Base-by-base conservation (phyloP, 192 early-diverging fungal genomes). In the Podila minutissima region DNA sequence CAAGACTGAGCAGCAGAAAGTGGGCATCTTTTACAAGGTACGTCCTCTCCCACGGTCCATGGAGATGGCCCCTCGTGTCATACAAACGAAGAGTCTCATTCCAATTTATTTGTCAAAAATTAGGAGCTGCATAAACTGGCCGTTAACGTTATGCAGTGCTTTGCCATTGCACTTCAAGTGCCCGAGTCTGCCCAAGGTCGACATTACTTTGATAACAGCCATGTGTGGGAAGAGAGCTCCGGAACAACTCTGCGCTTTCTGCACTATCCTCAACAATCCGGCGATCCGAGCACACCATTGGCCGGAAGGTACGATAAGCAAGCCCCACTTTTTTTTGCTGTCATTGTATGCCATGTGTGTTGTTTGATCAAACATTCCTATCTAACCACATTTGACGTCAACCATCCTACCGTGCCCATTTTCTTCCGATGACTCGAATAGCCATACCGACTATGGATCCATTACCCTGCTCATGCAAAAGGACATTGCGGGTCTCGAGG, bases 381-480 rank as follows among this genome's bases (percentile, higher is more conserved):
- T 46, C 13, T 4, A 15, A 46, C 41, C 41, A 46, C 12, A 46
- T 17, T 17, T 46, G 12, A 46, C 13, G 38, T 41, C 11, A 41
- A 41, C 12, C 12, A 60, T 20, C 20, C 29, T 48, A 24, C n/a
- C 10, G 15, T 11, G 4, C 10, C 5, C 37, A 59, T 32, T 6
- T 41, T 50, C 51, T 38, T 20, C 24, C 41, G 41, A 46, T 17
- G 41, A 8, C 41, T 13, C 41, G 41, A 46, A 26, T 69, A 89
- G 86, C 61, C 88, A 91, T 31, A 87, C 92, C 1, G 92, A 94
- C 71, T 94, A 94, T 74, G 92, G 92, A 8, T 87, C 89, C 0
- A 69, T 93, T 24, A 93, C 92, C 8, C 62, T 93, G 5, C 67
- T 94, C 35, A 91, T 93, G 71, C 92, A 93, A 75, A 85, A 91